Evolutionary conservation across 2,329 filamentous ascomycete genomes (phyloP).

Genomic region (Fusarium albosuccineum): DNA sequence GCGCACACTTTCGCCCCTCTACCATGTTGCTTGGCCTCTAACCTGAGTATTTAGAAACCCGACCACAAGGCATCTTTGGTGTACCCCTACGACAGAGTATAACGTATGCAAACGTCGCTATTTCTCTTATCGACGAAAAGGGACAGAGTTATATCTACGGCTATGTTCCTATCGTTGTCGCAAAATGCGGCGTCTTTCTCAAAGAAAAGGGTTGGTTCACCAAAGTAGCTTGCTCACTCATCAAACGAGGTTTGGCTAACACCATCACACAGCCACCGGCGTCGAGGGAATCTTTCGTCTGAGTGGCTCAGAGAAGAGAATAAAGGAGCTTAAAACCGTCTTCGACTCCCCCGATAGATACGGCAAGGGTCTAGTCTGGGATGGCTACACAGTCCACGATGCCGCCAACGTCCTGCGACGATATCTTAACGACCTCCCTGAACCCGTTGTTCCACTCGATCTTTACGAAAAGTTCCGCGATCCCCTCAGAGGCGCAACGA

Average conservation of each 20-base stretch:
- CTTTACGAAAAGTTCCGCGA: slow-evolving; percentile 93
- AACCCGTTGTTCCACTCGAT: slow-evolving; percentile 94
- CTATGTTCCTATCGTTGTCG: slow-evolving; percentile 97
- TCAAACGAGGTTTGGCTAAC: slow-evolving; percentile 33
- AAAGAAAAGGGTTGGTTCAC: slow-evolving; percentile 90
- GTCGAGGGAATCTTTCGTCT: slow-evolving; percentile 97
- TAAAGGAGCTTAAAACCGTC: slow-evolving; percentile 92
- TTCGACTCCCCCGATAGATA: slow-evolving; percentile 97
- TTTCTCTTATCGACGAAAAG: slow-evolving; percentile 92
- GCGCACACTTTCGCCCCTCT: slow-evolving; percentile 12
- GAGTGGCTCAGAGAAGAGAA: slow-evolving; percentile 95
- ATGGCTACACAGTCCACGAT: slow-evolving; percentile 97
- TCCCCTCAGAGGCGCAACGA: slow-evolving; percentile 79
- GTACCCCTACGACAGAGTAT: slow-evolving; percentile 95
- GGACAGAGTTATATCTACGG: slow-evolving; percentile 98
- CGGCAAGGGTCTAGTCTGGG: slow-evolving; percentile 96
- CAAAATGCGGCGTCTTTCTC: slow-evolving; percentile 96
- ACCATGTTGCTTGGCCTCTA: slow-evolving; percentile 27
- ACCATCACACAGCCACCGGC: slow-evolving; percentile 77
- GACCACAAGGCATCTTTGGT: slow-evolving; percentile 87
- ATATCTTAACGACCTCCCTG: slow-evolving; percentile 95
- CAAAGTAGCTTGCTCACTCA: background rate
- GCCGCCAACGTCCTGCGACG: slow-evolving; percentile 95
- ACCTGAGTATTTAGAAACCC: slow-evolving; percentile 55
- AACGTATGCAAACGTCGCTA: slow-evolving; percentile 97